Evolutionary conservation across 2,329 filamentous ascomycete species (phyloP).

Genomic region (Aspergillus melleus): DNA sequence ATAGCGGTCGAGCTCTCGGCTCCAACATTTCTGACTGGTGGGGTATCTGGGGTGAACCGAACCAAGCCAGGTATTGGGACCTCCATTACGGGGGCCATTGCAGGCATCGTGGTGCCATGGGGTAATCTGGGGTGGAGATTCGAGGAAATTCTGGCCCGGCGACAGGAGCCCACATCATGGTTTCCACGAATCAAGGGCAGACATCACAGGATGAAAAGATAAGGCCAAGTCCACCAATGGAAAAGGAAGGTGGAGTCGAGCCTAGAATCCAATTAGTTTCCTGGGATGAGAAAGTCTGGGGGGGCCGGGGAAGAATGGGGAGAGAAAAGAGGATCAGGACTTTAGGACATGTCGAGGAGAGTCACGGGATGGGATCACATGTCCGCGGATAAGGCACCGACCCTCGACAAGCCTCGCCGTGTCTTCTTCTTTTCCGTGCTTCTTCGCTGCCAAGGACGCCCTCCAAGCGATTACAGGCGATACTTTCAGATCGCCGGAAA

Average conservation of each 20-base stretch:
- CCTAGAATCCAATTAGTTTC: neutral
- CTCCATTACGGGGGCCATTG: neutral
- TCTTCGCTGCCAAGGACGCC: too few species aligned
- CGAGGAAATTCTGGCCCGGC: constrained; percentile 32
- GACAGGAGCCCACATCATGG: constrained; percentile 5
- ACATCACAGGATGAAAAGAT: constrained; percentile 9
- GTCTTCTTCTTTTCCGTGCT: neutral
- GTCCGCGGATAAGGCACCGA: neutral
- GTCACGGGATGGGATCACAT: neutral
- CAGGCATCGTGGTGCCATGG: constrained; percentile 14
- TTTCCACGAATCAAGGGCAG: constrained; percentile 33
- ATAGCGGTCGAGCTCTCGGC: constrained; percentile 12
- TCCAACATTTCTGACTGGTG: constrained; percentile 30
- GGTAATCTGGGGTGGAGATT: constrained; percentile 30
- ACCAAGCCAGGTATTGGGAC: constrained; percentile 9
- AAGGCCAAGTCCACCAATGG: constrained; percentile 29
- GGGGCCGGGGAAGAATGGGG: neutral
- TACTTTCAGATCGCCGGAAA: too few species aligned
- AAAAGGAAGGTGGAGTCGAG: neutral
- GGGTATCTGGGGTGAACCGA: constrained; percentile 21
- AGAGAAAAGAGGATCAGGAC: too few species aligned
- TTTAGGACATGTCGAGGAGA: neutral
- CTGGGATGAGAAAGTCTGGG: neutral
- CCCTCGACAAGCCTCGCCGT: neutral
- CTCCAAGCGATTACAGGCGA: neutral